These are phyloP conservation scores for Aspergillus ochraceus DNA, from an alignment of 2,329 filamentous ascomycete genomes.

Conservation along the genomic window DNA sequence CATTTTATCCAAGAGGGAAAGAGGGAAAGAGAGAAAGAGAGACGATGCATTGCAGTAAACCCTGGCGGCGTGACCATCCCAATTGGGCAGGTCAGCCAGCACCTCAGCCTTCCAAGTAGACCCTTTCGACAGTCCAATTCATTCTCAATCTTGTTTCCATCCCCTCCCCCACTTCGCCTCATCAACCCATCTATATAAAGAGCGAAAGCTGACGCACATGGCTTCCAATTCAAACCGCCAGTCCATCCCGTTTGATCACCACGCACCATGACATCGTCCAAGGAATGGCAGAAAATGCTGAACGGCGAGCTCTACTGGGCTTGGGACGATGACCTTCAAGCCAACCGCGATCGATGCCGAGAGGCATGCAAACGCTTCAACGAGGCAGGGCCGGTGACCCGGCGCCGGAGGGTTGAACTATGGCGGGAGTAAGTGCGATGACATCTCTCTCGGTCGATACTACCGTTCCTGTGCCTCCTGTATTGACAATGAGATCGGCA, in stretches of 20 bases:
- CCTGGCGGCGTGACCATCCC: too few relatives aligned
- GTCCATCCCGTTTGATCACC: neutral
- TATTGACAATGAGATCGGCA: neutral
- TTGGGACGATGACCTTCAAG: constrained; percentile 28
- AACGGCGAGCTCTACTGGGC: constrained; percentile 28
- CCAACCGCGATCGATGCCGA: constrained; percentile 27
- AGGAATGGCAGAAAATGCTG: constrained; percentile 31
- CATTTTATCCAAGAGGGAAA: too few relatives aligned
- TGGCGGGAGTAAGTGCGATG: constrained; percentile 25
- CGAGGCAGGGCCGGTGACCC: constrained; percentile 20
- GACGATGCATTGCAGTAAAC: too few relatives aligned
- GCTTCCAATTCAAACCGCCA: neutral
- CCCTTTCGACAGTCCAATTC: too few relatives aligned
- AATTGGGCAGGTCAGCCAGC: too few relatives aligned
- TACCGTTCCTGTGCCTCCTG: neutral
- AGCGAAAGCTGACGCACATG: neutral
- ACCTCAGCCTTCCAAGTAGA: too few relatives aligned
- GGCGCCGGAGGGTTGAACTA: constrained; percentile 25
- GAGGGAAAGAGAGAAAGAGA: too few relatives aligned
- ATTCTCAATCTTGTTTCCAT: too few relatives aligned
- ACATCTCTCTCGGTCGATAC: neutral
- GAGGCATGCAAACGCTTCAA: constrained; percentile 29
- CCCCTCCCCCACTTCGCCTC: too few relatives aligned
- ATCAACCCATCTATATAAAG: neutral
- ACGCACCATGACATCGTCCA: constrained; percentile 21